Percentiles rank a stretch among this genome's conserved stretches.
phyloP scores from a whole-genome alignment of 306 rosid species.

The Calophaca sinica region DNA sequence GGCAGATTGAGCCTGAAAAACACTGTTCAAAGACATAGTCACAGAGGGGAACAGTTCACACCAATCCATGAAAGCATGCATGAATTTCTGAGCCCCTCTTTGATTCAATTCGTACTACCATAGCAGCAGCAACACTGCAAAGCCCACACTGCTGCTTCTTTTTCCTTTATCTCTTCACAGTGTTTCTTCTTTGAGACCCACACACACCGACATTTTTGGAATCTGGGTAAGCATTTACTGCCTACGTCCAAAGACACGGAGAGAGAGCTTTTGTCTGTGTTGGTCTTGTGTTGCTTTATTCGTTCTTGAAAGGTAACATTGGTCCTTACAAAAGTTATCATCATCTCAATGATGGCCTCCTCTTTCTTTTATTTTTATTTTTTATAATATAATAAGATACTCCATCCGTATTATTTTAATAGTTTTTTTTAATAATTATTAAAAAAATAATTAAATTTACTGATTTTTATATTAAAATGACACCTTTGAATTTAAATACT shows the following conservation, averaged over 20 bases:
- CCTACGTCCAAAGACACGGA: constrained; percentile 53
- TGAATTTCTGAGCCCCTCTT: constrained; percentile 67
- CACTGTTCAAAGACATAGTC: constrained; percentile 30
- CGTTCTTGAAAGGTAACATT: constrained; percentile 56
- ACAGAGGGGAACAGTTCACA: constrained; percentile 38
- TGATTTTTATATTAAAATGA: no score
- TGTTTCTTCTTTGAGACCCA: constrained; percentile 53
- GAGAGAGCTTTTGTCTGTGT: constrained; percentile 49
- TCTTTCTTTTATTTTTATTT: constrained; percentile 38
- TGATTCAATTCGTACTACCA: constrained; percentile 47
- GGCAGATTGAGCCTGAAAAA: background rate
- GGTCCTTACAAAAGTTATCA: constrained; percentile 66
- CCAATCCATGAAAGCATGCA: constrained; percentile 51
- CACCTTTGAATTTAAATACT: no score
- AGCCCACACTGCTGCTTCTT: constrained; percentile 52
- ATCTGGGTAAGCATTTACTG: constrained; percentile 51
- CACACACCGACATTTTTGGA: constrained; percentile 56
- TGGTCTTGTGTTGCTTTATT: constrained; percentile 63
- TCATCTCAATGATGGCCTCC: constrained; percentile 50
- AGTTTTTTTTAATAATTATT: no score
- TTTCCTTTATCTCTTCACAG: constrained; percentile 43
- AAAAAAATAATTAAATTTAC: no score
- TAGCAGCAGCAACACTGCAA: constrained; percentile 35
- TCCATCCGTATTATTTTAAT: no score
- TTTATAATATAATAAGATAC: constrained; percentile 33